phyloP scores from a whole-genome alignment of 2,329 filamentous ascomycete species.

The Didymella sp. region DNA sequence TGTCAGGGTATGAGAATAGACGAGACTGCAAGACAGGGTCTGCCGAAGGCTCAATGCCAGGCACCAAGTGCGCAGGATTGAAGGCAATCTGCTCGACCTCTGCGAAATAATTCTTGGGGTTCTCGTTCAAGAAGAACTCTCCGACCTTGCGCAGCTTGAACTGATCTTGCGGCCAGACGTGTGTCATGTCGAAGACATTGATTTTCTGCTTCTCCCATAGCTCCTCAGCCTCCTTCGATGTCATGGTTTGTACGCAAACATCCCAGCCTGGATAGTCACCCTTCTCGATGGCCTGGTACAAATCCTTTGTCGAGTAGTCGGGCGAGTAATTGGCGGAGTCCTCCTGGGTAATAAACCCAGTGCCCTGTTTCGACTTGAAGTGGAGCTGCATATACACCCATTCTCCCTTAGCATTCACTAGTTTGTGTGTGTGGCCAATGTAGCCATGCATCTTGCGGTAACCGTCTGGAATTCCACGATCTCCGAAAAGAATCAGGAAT shows the following conservation, averaged over 20 bases:
- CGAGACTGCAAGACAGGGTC: constrained; percentile 74
- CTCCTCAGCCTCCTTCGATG: constrained; percentile 59
- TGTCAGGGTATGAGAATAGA: constrained; percentile 75
- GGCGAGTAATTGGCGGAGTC: constrained; percentile 59
- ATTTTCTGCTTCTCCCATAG: constrained; percentile 61
- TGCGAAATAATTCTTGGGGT: constrained; percentile 66
- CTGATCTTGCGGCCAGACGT: constrained; percentile 61
- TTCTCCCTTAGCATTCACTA: constrained; percentile 61
- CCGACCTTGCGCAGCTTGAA: constrained; percentile 62
- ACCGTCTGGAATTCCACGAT: constrained; percentile 62
- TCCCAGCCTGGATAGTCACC: constrained; percentile 62
- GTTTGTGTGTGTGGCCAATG: constrained; percentile 60
- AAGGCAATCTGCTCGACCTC: constrained; percentile 76
- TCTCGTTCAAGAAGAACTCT: constrained; percentile 62
- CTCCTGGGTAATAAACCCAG: constrained; percentile 60
- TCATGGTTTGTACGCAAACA: constrained; percentile 60
- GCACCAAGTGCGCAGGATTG: constrained; percentile 70
- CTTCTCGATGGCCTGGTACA: constrained; percentile 60
- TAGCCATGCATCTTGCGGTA: constrained; percentile 65
- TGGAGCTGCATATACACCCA: constrained; percentile 63
- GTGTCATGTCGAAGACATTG: constrained; percentile 63
- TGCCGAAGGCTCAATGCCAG: constrained; percentile 72
- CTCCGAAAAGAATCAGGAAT: constrained; percentile 62
- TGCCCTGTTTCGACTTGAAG: constrained; percentile 61
- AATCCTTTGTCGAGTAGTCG: constrained; percentile 61